Base-by-base conservation (phyloP, 768 basidiomycete species). In the Boletus edulis region DNA sequence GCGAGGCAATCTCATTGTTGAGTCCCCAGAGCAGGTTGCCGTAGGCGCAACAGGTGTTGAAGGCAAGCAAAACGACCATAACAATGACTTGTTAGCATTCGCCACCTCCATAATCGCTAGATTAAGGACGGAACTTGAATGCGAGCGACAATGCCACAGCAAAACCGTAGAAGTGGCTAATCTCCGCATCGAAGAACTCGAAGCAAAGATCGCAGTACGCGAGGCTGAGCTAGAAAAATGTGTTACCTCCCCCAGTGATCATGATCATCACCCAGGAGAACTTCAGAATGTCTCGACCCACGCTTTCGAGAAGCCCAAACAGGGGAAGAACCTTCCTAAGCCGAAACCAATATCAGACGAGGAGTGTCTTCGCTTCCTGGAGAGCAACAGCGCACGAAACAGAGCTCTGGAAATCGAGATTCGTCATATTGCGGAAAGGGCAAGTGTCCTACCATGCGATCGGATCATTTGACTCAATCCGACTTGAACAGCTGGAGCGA, bases 141-240 rank as follows among this genome's bases (percentile, higher is more conserved):
- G 68, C 1, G 82, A 84, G 60, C 74, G 76, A 3, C 60, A 61
- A 40, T 75, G 75, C 0, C 81, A 82, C 58, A 60, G 58, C 11
- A 67, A 67, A n/a, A 77, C 74, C 1, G 70, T 69, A 10, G 67
- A 74, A 17, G 68, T 72, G 3, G 72, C 76, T 0, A 77, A 79
- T 46, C 61, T 67, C 1, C 74, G 76, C 46, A 74, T 81, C 22
- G 64, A 74, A 5, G 67, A 70, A 17, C 72, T 87, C 3, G 75
- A 80, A 53, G 82, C 83, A 0, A 77, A 78, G 64, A 64, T 87
- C 5, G 80, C 83, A 0, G 76, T 78, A 6, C 73, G 83, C n/a
- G 84, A 86, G 43, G 77, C 77, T 0, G 81, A 84, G 58, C 70
- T 86, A 6, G 81, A 81, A 59, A 61, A 62, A 3, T 71, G 66